phyloP scores from a whole-genome alignment of 768 basidiomycete species.

The Phylloporus sp. region DNA sequence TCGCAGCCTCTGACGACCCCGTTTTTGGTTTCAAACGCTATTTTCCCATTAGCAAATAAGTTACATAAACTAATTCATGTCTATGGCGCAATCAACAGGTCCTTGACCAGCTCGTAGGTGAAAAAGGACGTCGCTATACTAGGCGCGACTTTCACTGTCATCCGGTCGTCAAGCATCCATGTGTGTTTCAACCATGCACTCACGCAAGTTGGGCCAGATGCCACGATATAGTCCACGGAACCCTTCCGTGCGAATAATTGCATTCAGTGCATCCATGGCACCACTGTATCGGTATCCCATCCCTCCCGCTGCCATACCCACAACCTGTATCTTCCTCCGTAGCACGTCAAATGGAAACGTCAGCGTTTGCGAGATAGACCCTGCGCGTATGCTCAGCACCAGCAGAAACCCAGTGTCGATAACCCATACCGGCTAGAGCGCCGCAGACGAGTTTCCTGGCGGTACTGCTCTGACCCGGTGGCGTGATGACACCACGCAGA shows the following conservation, averaged over 20 bases:
- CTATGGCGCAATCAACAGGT: conserved; percentile 37
- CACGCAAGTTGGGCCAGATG: conserved; percentile 84
- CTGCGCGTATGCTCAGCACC: conserved; percentile 32
- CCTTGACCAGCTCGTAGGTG: conserved; percentile 69
- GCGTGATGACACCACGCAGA: conserved; percentile 66
- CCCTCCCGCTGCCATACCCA: conserved; percentile 62
- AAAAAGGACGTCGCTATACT: conserved; percentile 86
- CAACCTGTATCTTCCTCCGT: conserved; percentile 93
- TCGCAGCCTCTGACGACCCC: background rate
- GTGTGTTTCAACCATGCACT: conserved; percentile 27
- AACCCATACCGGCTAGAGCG: conserved; percentile 66
- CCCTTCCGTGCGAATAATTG: conserved; percentile 72
- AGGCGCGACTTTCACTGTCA: conserved; percentile 81
- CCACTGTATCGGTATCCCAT: conserved; percentile 68
- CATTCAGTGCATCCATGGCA: conserved; percentile 69
- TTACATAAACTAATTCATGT: conserved; percentile 4
- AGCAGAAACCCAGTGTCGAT: background rate
- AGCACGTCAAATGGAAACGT: conserved; percentile 96
- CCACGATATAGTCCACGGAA: conserved; percentile 75
- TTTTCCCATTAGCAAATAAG: conserved; percentile 2
- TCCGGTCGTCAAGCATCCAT: conserved; percentile 9
- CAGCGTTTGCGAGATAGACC: conserved; percentile 88
- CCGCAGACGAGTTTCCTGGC: conserved; percentile 77
- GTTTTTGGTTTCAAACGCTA: conserved; percentile 10
- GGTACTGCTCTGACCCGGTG: conserved; percentile 70